A percentile compares a stretch with the other conserved stretches of the same genome.
phyloP scores from a whole-genome alignment of 257 asterid genomes.

The Mentha longifolia region DNA sequence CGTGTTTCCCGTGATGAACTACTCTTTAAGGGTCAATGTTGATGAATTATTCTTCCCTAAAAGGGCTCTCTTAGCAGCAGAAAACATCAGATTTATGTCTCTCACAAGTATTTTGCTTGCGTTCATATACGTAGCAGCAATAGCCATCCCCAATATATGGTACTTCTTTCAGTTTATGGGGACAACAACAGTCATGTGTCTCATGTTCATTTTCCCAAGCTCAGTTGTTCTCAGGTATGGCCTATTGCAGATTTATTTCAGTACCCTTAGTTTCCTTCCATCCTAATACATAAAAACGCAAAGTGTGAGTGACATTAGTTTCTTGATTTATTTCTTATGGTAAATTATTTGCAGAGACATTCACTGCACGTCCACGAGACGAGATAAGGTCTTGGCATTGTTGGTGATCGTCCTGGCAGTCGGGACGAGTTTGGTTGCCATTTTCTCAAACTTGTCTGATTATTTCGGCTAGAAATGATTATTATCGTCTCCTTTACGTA shows the following conservation, averaged over 20 bases:
- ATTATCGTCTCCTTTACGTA: background rate
- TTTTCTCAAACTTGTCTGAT: conserved; percentile 57
- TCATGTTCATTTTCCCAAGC: conserved; percentile 97
- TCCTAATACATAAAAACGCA: background rate
- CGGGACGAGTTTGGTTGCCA: conserved; percentile 82
- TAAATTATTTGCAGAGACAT: conserved; percentile 63
- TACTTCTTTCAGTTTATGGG: conserved; percentile 98
- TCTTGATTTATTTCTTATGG: conserved; percentile 8
- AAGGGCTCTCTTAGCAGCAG: conserved; percentile 50
- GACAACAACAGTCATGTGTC: conserved; percentile 85
- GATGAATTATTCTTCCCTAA: conserved; percentile 83
- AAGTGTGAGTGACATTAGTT: background rate
- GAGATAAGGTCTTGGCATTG: conserved; percentile 70
- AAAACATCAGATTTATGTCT: conserved; percentile 52
- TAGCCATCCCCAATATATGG: conserved; percentile 88
- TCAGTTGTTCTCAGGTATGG: conserved; percentile 81
- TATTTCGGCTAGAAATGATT: conserved; percentile 40
- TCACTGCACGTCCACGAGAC: conserved; percentile 54
- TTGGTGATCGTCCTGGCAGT: conserved; percentile 75
- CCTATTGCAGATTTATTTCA: background rate
- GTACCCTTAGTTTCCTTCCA: background rate
- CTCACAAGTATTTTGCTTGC: conserved; percentile 63
- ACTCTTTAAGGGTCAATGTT: conserved; percentile 77
- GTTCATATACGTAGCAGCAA: conserved; percentile 66
- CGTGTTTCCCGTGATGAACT: conserved; percentile 97